Base-by-base conservation (phyloP, 2,329 filamentous ascomycete genomes). In the Diaporthe aspalathi region DNA sequence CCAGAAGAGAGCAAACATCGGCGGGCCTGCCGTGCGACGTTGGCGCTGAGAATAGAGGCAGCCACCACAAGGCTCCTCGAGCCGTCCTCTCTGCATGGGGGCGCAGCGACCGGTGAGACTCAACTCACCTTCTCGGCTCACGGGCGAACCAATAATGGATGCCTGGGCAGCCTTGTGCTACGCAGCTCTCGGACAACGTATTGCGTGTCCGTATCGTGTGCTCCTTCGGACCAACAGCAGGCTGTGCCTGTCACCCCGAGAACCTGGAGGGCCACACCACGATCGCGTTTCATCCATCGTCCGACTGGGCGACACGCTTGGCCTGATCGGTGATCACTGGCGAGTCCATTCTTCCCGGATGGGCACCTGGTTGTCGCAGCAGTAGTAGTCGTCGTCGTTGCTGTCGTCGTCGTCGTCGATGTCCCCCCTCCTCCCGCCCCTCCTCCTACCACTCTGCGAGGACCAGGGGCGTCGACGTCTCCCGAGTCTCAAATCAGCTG, bases 141-240 rank as follows among this genome's bases (percentile, higher is more conserved):
- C 49, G 40, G 24, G 43, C 57, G 43, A 47, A 24, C 43, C 47
- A 62, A 40, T 38, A 12, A 35, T 63, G 60, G 60, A 35, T 49
- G 60, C 60, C 60, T 49, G 60, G 43, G 8, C 29, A 63, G 60
- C 60, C 60, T 63, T 35, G 60, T 32, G 8, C 35, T n/a, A 57
- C 49, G 16, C 35, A 40, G 54, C 54, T 24, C 12, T 35, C 40
- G 60, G 43, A 27, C 60, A 49, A 49, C 60, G 60, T 49, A 63
- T 35, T 14, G 27, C 60, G 43, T 50, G 38, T 49, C 43, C 60
- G 60, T 63, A 35, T 49, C 60, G 43, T 49, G 20, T 63, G 60
- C 60, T 63, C 60, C 60, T 63, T 63, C 60, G 57, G 43, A 49
- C 57, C 57, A 63, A 63, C 57, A 63, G 27, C 57, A 63, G 43